Percentiles rank a stretch among this genome's conserved stretches.
These are phyloP conservation scores for Globisporangium lucens DNA, from an alignment of 352 stramenopile genomes.

Conservation along the genomic window DNA sequence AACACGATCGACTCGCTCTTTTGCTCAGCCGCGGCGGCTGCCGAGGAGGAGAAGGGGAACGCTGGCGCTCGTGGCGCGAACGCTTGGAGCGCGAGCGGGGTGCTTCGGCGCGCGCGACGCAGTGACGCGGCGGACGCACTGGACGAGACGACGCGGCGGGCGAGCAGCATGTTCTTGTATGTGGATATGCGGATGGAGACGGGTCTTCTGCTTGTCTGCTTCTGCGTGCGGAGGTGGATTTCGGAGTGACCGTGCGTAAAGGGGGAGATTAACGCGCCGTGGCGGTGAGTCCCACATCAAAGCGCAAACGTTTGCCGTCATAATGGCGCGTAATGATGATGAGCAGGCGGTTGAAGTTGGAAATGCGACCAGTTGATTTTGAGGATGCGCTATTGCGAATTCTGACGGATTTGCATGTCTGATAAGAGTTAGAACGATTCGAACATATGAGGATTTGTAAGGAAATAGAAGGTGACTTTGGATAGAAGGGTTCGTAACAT, in stretches of 20 bases:
- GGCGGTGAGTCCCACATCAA: not conserved
- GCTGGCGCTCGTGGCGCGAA: not conserved
- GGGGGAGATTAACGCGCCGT: not conserved
- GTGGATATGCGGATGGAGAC: too few species aligned
- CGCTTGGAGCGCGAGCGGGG: constrained; percentile 7
- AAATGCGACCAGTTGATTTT: not conserved
- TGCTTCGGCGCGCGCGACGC: constrained; percentile 4
- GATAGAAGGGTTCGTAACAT: not conserved
- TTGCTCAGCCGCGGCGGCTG: not conserved
- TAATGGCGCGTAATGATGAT: not conserved
- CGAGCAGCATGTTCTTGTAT: constrained; percentile 20
- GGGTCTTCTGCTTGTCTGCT: too few species aligned
- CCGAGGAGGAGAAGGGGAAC: not conserved
- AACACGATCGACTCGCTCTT: constrained; percentile 38
- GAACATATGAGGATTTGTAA: not conserved
- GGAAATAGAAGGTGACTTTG: not conserved
- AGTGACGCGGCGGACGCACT: constrained; percentile 11
- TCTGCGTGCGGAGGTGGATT: too few species aligned
- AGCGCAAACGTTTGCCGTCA: not conserved
- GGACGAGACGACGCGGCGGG: constrained; percentile 23
- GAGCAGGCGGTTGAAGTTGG: not conserved
- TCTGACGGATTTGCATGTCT: not conserved
- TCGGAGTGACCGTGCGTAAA: not conserved
- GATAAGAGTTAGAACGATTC: not conserved
- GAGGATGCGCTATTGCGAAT: not conserved